Conservation (phyloP, 108 stramenopile species). For the Cyclotella sp. region DNA sequence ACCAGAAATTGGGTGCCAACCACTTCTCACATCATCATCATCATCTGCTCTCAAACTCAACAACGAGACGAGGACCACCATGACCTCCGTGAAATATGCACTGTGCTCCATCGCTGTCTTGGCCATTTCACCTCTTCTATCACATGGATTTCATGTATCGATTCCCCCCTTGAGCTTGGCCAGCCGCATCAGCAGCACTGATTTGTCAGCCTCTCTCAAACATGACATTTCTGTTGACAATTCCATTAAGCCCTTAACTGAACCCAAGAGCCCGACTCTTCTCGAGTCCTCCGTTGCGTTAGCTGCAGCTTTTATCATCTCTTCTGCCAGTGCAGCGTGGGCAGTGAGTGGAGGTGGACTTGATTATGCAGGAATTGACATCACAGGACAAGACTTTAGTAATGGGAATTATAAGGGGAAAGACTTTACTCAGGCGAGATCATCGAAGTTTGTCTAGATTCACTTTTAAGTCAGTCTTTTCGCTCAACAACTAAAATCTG, state of each 20-base stretch:
- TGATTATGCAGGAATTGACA: conserved; percentile 82
- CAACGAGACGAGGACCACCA: too few species aligned
- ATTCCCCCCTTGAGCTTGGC: neutral
- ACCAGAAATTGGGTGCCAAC: too few species aligned
- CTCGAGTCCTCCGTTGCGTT: conserved; percentile 5
- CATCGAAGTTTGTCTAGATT: too few species aligned
- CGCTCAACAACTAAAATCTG: neutral
- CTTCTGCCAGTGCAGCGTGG: conserved; percentile 16
- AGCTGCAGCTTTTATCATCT: neutral
- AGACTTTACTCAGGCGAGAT: conserved; percentile 81
- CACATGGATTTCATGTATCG: conserved; percentile 7
- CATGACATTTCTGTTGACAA: neutral
- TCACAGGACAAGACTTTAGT: conserved; percentile 79
- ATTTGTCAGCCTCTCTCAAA: conserved; percentile 1
- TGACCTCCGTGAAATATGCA: neutral
- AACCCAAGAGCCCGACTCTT: neutral
- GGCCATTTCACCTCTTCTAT: neutral
- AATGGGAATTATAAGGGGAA: conserved; percentile 84
- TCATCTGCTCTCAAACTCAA: too few species aligned
- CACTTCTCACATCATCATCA: too few species aligned
- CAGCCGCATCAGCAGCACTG: neutral
- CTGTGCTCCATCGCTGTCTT: conserved; percentile 1
- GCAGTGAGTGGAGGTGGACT: conserved; percentile 65
- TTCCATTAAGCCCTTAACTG: neutral
- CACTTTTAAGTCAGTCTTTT: neutral